Evolutionary conservation across 805 yeast species (phyloP), one percentile per base, ranked within the genome.

Genomic region (Zygoascus flipseniorum): DNA sequence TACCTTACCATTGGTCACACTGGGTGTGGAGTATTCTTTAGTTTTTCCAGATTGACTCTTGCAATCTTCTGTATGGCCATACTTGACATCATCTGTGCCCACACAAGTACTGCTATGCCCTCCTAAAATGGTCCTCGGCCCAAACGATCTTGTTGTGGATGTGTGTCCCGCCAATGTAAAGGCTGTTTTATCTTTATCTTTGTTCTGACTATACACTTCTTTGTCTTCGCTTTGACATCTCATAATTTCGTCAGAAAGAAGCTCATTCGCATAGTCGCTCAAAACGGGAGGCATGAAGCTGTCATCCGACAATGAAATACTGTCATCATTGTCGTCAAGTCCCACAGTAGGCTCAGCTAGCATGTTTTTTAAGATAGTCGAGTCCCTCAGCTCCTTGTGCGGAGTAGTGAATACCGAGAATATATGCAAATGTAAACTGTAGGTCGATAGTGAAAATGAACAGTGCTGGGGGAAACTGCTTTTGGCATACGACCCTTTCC

Each of bases 211-310:
- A n/a, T 10, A 13, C 23, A 60, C 51, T 19, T 44, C 53, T 28
- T 41, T 57, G 13, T 51, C 18, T 20, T 31, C 48, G 11, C 3
- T 31, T 28, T n/a, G 39, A 35, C 9, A 35, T 35, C 8, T 35
- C 13, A 16, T 20, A 19, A 50, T 52, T 46, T 51, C 53, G 18
- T 57, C 60, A 43, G 75, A 72, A 41, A 81, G 66, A 23, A 81
- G 65, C 26, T 81, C 83, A 19, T 78, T 70, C 39, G 82, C 79
- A 60, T 80, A 81, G 5, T 80, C 73, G 61, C 84, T 80, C 55
- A 81, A 69, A 13, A 79, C 80, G 2, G 86, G 86, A 0, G 85
- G 85, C 45, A 76, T 71, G 60, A 77, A 77, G 42, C 78, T 76
- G 56, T 72, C 75, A 55, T 79, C 83, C 10, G 63, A 62, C 4